Evolutionary conservation across 805 yeast species (phyloP), one percentile per base, ranked within the genome.

Genomic region (Pichia nanzhaoensis): DNA sequence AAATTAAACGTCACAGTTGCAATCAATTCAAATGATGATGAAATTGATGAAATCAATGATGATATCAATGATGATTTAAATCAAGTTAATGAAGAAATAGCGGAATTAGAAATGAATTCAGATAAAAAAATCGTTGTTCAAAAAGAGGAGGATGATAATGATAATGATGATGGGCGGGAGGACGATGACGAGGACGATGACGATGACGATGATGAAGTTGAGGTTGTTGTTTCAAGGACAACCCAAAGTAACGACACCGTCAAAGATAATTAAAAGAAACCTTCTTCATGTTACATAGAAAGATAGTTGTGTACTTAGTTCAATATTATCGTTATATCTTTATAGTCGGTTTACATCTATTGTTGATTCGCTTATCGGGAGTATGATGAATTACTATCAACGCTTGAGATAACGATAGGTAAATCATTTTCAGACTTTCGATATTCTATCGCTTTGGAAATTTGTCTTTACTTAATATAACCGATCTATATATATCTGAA

Each of bases 1-100:
- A 71, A 70, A 41, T 66, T 89, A 47, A 66, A 74, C 38, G 87
- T 84, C 48, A 82, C 81, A 52, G 74, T 82, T 54, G 96, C 96
- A 18, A 74, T 84, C 51, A 86, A 82, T 56, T 69, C 80, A 10
- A 60, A 58, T 20, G 65, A 55, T 39, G 54, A 50, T 18, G 55
- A 52, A 32, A 37, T 38, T 14, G 17, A 19, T 30, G 36, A 30
- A 19, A 24, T 18, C n/a, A 31, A n/a, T 22, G 49, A 39, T 30
- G 51, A 39, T 35, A 45, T 34, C 34, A 31, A 41, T 30, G 41
- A 38, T 4, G 45, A 13, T 10, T 10, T 24, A 10, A 20, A 18
- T 16, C 36, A 36, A 30, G 39, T 31, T 37, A 16, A 19, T 18
- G 41, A 37, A 41, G 33, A 24, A 24, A 24, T 24, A 24, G 28